Evolutionary conservation across 805 yeast genomes (phyloP), one percentile per base, ranked within the genome.

Genomic region (Yarrowia hollandica): DNA sequence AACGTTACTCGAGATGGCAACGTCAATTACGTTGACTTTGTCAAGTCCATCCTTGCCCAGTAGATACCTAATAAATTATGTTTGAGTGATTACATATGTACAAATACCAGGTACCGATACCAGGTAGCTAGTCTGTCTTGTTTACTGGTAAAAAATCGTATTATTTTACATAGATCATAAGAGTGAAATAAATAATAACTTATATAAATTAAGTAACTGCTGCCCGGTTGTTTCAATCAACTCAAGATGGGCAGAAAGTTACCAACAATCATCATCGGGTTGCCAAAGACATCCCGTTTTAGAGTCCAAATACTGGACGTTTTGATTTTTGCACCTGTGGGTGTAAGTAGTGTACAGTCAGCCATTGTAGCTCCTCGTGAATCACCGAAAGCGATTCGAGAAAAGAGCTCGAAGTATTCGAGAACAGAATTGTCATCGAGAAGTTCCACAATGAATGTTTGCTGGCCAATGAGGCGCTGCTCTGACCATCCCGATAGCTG

Each of bases 201-300:
- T 23, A 23, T 23, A 23, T 41, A 41, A 16, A 25, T 21, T 30
- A n/a, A n/a, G 26, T 25, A 44, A 9, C 15, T 16, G n/a, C 19
- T 15, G 14, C 18, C 46, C 19, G 14, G 14, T 16, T n/a, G n/a
- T n/a, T n/a, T n/a, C 16, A n/a, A 4, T 48, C 39, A 48, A 23
- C 39, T 48, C 30, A 72, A 60, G 19, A 89, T 85, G 0, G 97
- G 98, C 65, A 92, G 75, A 69, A 92, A 92, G 69, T 90, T 94
- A 15, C 97, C 98, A 30, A 92, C 81, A 19, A 94, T 86, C 96
- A 92, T 91, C 90, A 94, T 86, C 14, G 99, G 99, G 57, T 92
- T 85, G 8, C 97, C 97, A 73, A 94, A 92, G 15, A 92, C 95
- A 69, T 92, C 98, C 69, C 97, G 77, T 68, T 91, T 90, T 64